Conservation (phyloP, 352 stramenopile species). For the Phytopythium mirpurense region DNA sequence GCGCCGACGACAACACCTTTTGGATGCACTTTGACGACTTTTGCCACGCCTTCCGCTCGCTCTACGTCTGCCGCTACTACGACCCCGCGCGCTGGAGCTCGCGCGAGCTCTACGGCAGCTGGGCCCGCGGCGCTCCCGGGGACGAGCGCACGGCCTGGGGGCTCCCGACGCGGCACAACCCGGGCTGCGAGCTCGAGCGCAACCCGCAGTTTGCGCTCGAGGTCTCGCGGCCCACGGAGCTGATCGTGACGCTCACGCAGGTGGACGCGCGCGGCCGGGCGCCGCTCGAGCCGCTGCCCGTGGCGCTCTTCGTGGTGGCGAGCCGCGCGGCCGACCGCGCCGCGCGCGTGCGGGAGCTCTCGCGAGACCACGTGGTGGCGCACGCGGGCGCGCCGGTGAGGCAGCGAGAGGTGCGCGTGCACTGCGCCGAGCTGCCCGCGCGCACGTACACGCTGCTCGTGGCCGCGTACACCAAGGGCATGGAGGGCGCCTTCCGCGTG, state of each 20-base stretch:
- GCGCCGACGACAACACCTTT: constrained; percentile 89
- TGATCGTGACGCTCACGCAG: constrained; percentile 84
- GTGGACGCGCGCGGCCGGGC: constrained; percentile 60
- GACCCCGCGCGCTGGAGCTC: constrained; percentile 80
- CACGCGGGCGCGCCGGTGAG: constrained; percentile 72
- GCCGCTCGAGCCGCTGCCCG: constrained; percentile 53
- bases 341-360: constrained; percentile 51
- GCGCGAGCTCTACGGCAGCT: constrained; percentile 16
- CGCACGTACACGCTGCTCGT: constrained; percentile 87
- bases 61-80: constrained; percentile 93
- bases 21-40: constrained; percentile 96
- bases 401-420: constrained; percentile 68
- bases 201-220: constrained; percentile 88
- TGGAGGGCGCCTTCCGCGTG: constrained; percentile 89
- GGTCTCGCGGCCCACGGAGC: constrained; percentile 73
- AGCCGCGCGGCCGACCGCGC: constrained; percentile 46
- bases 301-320: constrained; percentile 70
- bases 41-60: constrained; percentile 83
- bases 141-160: constrained; percentile 55
- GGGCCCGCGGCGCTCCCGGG: not conserved
- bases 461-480: constrained; percentile 81
- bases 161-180: constrained; percentile 84
- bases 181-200: constrained; percentile 65
- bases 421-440: constrained; percentile 63
- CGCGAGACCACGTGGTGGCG: constrained; percentile 65